Conservation (phyloP, 2,329 filamentous ascomycete genomes). For the Alternaria burnsii region DNA sequence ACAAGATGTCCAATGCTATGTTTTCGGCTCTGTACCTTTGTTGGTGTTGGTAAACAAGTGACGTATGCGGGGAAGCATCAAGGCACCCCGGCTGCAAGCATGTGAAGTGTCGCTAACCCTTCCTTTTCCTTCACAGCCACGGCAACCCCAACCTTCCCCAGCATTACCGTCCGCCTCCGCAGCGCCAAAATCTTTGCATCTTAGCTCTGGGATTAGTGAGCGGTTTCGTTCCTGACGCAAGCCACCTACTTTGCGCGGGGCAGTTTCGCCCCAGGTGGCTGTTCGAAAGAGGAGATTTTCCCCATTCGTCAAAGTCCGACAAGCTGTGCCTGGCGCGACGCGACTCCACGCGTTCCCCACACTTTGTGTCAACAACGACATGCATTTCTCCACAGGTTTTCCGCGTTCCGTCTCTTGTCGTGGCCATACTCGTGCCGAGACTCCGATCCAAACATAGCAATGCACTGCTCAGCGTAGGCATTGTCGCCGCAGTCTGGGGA, state of each 20-base stretch:
- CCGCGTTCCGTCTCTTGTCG: slow-evolving; percentile 1
- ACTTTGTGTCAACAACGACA: slow-evolving; percentile 21
- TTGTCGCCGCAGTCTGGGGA: neutral
- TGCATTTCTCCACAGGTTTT: slow-evolving; percentile 23
- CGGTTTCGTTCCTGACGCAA: neutral
- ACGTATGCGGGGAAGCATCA: slow-evolving; percentile 12
- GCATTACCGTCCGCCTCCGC: neutral
- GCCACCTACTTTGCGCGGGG: slow-evolving; percentile 1
- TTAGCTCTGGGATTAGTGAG: neutral
- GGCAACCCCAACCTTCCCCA: neutral
- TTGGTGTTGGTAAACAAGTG: slow-evolving; percentile 6
- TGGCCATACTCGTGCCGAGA: neutral
- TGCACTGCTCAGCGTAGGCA: neutral
- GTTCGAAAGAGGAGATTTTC: slow-evolving; percentile 32
- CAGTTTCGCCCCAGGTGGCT: neutral
- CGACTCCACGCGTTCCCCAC: slow-evolving; percentile 26
- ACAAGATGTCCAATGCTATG: too few species aligned
- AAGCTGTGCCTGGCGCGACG: neutral
- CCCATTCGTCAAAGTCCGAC: slow-evolving; percentile 20
- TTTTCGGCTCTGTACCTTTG: neutral
- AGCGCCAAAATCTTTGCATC: neutral
- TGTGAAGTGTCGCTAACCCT: neutral
- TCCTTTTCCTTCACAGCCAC: neutral
- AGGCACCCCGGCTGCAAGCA: neutral
- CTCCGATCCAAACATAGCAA: neutral